Conservation (phyloP, 2,329 filamentous ascomycete species). For the Ophiognomonia clavigignenti-juglandacearum region DNA sequence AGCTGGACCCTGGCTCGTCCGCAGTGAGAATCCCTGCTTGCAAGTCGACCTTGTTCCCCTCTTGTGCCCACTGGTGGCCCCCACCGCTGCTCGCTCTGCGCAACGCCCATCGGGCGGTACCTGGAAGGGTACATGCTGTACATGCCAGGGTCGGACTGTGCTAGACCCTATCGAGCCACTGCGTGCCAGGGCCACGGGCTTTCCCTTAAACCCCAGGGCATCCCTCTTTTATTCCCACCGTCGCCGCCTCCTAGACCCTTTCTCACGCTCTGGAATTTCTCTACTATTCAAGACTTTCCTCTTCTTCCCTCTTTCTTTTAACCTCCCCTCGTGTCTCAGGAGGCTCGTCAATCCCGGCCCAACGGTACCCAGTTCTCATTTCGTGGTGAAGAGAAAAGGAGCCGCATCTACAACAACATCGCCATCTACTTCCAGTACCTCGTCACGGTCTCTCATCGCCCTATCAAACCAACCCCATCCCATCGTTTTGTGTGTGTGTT, state of each 20-base stretch:
- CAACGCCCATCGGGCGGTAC: too few relatives aligned
- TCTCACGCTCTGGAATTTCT: slow-evolving; percentile 31
- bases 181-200: slow-evolving; percentile 20
- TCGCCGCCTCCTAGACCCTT: slow-evolving; percentile 18
- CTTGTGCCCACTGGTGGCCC: too few relatives aligned
- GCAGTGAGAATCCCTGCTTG: slow-evolving; percentile 12
- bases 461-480: slow-evolving; percentile 12
- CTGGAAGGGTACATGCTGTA: slow-evolving; percentile 7
- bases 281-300: slow-evolving; percentile 37
- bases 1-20: slow-evolving; percentile 16
- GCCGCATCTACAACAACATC: slow-evolving; percentile 16
- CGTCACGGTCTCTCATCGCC: not conserved
- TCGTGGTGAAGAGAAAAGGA: slow-evolving; percentile 19
- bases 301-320: slow-evolving; percentile 30
- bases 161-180: slow-evolving; percentile 14
- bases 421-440: slow-evolving; percentile 16
- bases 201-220: slow-evolving; percentile 35
- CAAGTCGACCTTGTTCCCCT: slow-evolving; percentile 10
- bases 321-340: slow-evolving; percentile 27
- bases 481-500: slow-evolving; percentile 19
- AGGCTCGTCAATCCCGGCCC: slow-evolving; percentile 25
- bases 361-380: slow-evolving; percentile 20
- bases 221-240: slow-evolving; percentile 31
- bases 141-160: slow-evolving; percentile 9
- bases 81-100: slow-evolving; percentile 4